Percentiles rank a stretch among this genome's conserved stretches.
Evolutionary conservation across 2,329 filamentous ascomycete genomes (phyloP).

Genomic region (Xylariaceae sp.): DNA sequence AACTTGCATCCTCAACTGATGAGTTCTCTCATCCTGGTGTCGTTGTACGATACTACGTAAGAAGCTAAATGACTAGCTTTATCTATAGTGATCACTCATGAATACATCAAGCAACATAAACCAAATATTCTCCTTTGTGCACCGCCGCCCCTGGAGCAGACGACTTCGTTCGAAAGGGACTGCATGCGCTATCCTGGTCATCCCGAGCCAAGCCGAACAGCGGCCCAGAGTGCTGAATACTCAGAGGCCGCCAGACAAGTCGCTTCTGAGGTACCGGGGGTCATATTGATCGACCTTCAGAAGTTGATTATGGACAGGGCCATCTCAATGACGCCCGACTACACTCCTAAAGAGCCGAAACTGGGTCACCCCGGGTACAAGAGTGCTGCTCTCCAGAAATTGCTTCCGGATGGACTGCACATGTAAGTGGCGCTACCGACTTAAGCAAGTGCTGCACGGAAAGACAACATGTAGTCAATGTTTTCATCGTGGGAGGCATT

Average conservation of each 20-base stretch:
- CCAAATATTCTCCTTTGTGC: conserved; percentile 75
- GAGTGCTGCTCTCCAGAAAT: conserved; percentile 48
- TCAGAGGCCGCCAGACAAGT: conserved; percentile 61
- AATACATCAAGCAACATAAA: conserved; percentile 64
- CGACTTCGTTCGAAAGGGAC: conserved; percentile 55
- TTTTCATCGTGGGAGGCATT: too few species aligned
- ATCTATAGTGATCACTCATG: conserved; percentile 66
- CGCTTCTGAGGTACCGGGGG: conserved; percentile 64
- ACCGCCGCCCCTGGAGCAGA: conserved; percentile 80
- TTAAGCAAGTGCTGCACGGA: too few species aligned
- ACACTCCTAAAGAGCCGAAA: conserved; percentile 46
- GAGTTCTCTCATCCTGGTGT: neutral
- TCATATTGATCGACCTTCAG: conserved; percentile 78
- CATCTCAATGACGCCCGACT: conserved; percentile 55
- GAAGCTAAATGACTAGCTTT: conserved; percentile 57
- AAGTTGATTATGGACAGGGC: conserved; percentile 71
- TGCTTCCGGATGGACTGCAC: conserved; percentile 59
- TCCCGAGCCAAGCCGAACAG: conserved; percentile 41
- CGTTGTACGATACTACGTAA: neutral
- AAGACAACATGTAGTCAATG: too few species aligned
- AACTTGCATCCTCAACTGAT: neutral
- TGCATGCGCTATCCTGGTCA: conserved; percentile 41
- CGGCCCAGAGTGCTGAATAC: conserved; percentile 53
- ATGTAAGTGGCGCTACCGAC: conserved; percentile 29
- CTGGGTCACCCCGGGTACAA: conserved; percentile 51